These are phyloP conservation scores for Amanita jacksonii DNA, from an alignment of 768 basidiomycete genomes.

Conservation along the genomic window DNA sequence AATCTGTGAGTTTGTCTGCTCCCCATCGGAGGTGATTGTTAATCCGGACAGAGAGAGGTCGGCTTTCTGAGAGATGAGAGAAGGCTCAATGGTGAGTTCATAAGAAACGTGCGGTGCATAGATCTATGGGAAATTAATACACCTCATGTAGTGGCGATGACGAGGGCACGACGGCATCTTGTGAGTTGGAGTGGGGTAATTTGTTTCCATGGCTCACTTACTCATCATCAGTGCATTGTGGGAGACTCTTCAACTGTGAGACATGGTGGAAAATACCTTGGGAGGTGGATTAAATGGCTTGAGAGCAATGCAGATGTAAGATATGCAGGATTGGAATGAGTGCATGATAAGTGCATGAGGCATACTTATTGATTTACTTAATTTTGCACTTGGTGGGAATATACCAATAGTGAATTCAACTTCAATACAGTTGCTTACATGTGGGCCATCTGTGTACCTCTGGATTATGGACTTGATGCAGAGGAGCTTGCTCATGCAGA, in stretches of 20 bases:
- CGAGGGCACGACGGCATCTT: slow-evolving; percentile 78
- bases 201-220: neutral
- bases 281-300: slow-evolving; percentile 86
- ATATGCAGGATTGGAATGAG: slow-evolving; percentile 60
- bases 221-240: slow-evolving; percentile 71
- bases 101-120: neutral
- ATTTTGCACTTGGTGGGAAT: neutral
- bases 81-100: slow-evolving; percentile 66
- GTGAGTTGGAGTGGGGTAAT: slow-evolving; percentile 33
- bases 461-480: too few species aligned
- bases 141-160: slow-evolving; percentile 67
- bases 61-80: slow-evolving; percentile 93
- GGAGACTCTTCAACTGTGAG: slow-evolving; percentile 90
- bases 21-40: neutral
- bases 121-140: too few species aligned
- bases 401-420: neutral
- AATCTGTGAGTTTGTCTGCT: slow-evolving; percentile 40
- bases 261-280: slow-evolving; percentile 77
- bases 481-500: too few species aligned
- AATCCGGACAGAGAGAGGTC: slow-evolving; percentile 58
- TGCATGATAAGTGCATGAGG: slow-evolving; percentile 1
- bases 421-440: neutral
- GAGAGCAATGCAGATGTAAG: slow-evolving; percentile 87
- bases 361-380: neutral
- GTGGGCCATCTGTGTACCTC: too few species aligned